These are phyloP conservation scores for Plasmodiophora brassicae DNA, from an alignment of 208 protist genomes.

Conservation along the genomic window DNA sequence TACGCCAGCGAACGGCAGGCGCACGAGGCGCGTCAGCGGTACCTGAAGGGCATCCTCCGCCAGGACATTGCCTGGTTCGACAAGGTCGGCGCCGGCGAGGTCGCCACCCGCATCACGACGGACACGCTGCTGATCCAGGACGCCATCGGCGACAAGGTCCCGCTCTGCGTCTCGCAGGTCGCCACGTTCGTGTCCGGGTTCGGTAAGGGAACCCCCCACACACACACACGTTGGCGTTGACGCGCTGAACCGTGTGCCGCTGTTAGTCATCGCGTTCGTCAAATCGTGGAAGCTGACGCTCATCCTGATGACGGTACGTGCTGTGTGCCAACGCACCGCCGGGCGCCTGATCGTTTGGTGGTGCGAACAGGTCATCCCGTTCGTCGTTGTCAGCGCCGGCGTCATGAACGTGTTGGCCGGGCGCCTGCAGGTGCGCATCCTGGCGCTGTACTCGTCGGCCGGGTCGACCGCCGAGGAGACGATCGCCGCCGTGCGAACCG, in stretches of 20 bases:
- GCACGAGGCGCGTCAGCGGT: not conserved
- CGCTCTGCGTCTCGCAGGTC: not conserved
- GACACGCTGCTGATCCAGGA: slow-evolving; percentile 12
- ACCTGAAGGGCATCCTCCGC: slow-evolving; percentile 5
- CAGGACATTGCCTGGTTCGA: slow-evolving; percentile 34
- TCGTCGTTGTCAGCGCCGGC: not conserved
- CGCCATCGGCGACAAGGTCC: slow-evolving; percentile 1
- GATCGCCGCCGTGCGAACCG: not conserved
- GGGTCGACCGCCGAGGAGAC: not conserved
- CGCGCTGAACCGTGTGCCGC: no score
- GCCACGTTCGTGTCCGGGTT: not conserved
- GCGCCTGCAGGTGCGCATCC: not conserved
- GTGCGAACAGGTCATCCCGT: no score
- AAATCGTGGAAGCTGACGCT: not conserved
- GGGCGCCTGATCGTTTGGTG: no score
- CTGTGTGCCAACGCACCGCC: no score
- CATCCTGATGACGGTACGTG: not conserved
- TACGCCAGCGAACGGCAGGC: slow-evolving; percentile 10
- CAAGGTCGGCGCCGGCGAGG: slow-evolving; percentile 14
- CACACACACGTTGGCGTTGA: no score
- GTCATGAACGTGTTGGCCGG: not conserved
- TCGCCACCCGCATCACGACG: not conserved
- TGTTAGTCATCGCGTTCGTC: not conserved
- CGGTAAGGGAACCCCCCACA: no score
- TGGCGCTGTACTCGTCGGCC: not conserved